These are phyloP conservation scores for Populus hybrid DNA, from an alignment of 441 rosid species.

Conservation along the genomic window DNA sequence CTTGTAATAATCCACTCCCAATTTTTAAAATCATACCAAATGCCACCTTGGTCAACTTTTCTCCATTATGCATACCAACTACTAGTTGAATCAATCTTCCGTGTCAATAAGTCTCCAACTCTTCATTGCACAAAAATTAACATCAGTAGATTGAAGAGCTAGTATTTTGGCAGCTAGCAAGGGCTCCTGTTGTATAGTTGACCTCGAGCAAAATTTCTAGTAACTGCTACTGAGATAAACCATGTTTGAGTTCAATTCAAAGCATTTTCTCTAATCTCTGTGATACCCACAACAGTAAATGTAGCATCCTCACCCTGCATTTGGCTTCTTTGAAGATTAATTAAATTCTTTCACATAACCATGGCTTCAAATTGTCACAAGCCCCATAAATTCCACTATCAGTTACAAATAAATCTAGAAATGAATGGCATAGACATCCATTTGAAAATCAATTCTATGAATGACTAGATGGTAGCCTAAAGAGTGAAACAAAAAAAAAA, in stretches of 20 bases:
- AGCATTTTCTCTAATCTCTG: neutral
- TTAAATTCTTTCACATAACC: neutral
- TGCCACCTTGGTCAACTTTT: neutral
- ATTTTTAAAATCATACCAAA: neutral
- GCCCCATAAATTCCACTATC: neutral
- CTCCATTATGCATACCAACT: neutral
- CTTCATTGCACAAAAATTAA: neutral
- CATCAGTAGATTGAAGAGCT: neutral
- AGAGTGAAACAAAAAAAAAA: neutral
- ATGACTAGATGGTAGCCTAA: neutral
- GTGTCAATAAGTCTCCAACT: neutral
- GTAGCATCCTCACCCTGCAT: neutral
- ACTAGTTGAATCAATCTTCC: neutral
- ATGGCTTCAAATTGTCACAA: neutral
- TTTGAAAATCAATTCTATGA: neutral
- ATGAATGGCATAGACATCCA: neutral
- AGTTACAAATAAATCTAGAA: neutral
- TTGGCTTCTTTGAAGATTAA: neutral
- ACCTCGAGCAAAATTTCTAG: neutral
- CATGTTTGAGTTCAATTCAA: neutral
- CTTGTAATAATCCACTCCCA: neutral
- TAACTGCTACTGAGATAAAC: neutral
- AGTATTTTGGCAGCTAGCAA: neutral
- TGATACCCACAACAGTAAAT: neutral
- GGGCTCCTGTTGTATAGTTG: neutral